Evolutionary conservation across 2,329 filamentous ascomycete genomes (phyloP), one percentile per base, ranked within the genome.

Genomic region (Metarhizium sp.): DNA sequence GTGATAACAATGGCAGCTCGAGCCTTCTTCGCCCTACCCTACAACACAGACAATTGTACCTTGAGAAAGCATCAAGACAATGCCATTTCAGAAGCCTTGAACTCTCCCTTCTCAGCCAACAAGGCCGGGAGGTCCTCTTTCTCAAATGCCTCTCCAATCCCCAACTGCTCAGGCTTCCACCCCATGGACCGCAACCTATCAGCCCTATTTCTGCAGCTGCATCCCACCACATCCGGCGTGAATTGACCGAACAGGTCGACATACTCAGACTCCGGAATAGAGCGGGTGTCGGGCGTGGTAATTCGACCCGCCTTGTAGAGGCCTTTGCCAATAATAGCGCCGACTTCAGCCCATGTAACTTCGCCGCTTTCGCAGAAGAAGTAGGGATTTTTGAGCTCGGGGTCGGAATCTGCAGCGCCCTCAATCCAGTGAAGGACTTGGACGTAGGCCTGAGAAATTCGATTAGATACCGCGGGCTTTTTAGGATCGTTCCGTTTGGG

Each of bases 351-450:
- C 36, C 36, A 52, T 3, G 51, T 52, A 8, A 25, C 16, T 14
- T 52, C 6, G n/a, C 20, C 51, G 51, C 36, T 52, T 45, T 52
- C 51, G 18, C 36, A 32, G 38, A 52, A 52, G 40, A 52, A 52
- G 25, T 52, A 52, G 10, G 51, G 51, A 20, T 52, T 52, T 13
- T 52, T 40, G 10, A 52, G 51, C 11, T 42, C 40, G 11, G 51
- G 11, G 18, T 52, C 51, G 16, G 51, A 52, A 7, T 43, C 36
- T 16, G 38, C 6, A 8, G 51, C 51, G 8, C 2, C 16, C 34
- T 52, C 51, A 13, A n/a, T 18, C 51, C 51, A 46, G 40, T 52
- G 51, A 5, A 52, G 51, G 25, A 52, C 51, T 10, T 43, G 36
- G 38, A 52, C 25, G 40, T 52, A 52, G 11, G 51, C 51, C 51